phyloP scores from a whole-genome alignment of 2,329 filamentous ascomycete genomes.

The Fusarium coffeatum region DNA sequence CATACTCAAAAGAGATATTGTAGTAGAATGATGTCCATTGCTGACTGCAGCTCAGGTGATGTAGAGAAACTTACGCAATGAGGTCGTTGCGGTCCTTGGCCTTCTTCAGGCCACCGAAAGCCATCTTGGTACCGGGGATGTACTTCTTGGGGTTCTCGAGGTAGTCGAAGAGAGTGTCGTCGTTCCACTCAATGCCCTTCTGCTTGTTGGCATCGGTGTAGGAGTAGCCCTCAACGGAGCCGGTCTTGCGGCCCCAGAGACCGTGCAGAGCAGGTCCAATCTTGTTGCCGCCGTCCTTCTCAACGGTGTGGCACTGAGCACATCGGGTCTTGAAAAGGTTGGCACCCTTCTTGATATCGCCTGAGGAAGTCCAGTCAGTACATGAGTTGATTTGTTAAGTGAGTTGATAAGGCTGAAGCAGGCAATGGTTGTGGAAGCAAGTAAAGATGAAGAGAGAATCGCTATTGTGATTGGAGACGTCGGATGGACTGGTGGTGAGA shows the following conservation, averaged over 20 bases:
- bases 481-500: constrained; percentile 17
- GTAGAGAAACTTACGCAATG: constrained; percentile 79
- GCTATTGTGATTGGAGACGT: constrained; percentile 9
- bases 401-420: not conserved
- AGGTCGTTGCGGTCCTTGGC: constrained; percentile 98
- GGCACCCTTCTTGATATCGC: constrained; percentile 95
- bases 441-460: constrained; percentile 1
- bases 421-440: not conserved
- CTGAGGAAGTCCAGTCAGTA: constrained; percentile 65
- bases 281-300: constrained; percentile 93
- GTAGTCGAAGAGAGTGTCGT: constrained; percentile 92
- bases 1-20: not conserved
- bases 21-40: not conserved
- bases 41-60: not conserved
- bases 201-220: constrained; percentile 99
- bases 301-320: constrained; percentile 97
- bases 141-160: constrained; percentile 99
- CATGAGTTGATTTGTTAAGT: not conserved
- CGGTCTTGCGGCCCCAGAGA: constrained; percentile 96
- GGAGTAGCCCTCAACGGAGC: constrained; percentile 89
- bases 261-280: constrained; percentile 97
- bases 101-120: constrained; percentile 99
- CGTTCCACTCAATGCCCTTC: constrained; percentile 90
- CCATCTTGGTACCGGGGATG: constrained; percentile 99
- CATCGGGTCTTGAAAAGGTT: constrained; percentile 99